Conservation (phyloP, 306 rosid species). For the Inga oerstediana region DNA sequence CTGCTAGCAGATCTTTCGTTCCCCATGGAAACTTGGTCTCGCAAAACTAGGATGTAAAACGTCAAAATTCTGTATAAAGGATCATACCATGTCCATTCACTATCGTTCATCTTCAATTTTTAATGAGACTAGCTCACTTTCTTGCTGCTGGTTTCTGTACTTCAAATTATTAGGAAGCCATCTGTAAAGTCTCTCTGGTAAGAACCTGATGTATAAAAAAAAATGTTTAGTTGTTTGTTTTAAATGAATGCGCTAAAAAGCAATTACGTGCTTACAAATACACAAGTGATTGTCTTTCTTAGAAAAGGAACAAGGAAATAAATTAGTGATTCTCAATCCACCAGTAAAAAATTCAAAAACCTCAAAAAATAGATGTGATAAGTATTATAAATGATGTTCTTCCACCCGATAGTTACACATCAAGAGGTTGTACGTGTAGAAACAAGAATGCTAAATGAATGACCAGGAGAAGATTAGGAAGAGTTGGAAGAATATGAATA, state of each 20-base stretch:
- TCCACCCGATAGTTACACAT: neutral
- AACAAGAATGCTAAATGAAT: neutral
- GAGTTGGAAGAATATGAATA: conserved; percentile 16
- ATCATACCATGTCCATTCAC: conserved; percentile 27
- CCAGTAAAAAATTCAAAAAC: neutral
- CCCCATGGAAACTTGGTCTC: conserved; percentile 30
- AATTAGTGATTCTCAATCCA: conserved; percentile 10
- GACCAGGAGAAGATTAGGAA: neutral
- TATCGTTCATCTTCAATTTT: conserved; percentile 59
- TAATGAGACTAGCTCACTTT: conserved; percentile 69
- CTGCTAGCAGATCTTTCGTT: conserved; percentile 2
- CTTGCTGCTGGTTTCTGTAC: conserved; percentile 71
- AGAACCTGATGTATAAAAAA: conserved; percentile 52
- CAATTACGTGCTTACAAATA: conserved; percentile 6
- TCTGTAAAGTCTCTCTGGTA: conserved; percentile 76
- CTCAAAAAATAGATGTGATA: neutral
- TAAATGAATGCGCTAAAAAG: neutral
- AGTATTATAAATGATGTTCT: neutral
- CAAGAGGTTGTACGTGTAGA: neutral
- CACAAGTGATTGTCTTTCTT: neutral
- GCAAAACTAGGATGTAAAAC: conserved; percentile 18
- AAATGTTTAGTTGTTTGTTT: conserved; percentile 22
- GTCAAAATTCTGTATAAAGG: conserved; percentile 31
- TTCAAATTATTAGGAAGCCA: conserved; percentile 79
- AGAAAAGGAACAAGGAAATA: neutral